phyloP scores from a whole-genome alignment of 176 grass and related monocot species.

The Lolium rigidum region DNA sequence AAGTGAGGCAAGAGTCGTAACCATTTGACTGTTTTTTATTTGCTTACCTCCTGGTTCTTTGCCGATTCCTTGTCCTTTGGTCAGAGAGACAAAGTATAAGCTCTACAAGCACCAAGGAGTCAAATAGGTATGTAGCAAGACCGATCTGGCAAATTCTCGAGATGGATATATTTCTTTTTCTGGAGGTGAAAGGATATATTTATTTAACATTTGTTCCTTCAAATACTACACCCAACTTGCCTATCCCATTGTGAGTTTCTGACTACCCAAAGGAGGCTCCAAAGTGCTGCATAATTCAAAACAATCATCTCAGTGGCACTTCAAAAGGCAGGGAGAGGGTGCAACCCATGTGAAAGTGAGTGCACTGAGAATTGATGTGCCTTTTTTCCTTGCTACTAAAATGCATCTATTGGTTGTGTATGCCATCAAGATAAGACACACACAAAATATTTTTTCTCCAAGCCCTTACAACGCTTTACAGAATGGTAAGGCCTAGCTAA shows the following conservation, averaged over 20 bases:
- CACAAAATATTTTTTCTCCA: neutral
- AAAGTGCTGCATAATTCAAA: constrained; percentile 57
- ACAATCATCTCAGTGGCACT: constrained; percentile 70
- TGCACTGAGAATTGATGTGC: constrained; percentile 52
- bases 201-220: constrained; percentile 33
- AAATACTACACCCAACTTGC: constrained; percentile 15
- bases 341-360: constrained; percentile 71
- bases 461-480: constrained; percentile 44
- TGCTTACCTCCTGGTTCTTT: constrained; percentile 9
- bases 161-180: constrained; percentile 35
- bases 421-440: constrained; percentile 56
- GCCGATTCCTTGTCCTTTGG: constrained; percentile 47
- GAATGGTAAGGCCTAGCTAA: constrained; percentile 33
- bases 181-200: constrained; percentile 39
- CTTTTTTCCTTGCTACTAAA: constrained; percentile 51
- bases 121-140: constrained; percentile 36
- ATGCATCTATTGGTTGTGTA: constrained; percentile 45
- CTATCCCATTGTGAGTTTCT: constrained; percentile 32
- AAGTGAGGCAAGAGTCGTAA: constrained; percentile 30
- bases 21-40: constrained; percentile 44
- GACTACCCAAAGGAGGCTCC: constrained; percentile 41
- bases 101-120: constrained; percentile 54
- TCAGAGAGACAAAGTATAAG: constrained; percentile 41
- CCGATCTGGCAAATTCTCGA: constrained; percentile 63
- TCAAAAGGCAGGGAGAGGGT: constrained; percentile 49